A percentile compares a stretch with the other conserved stretches of the same genome.
These are phyloP conservation scores for Mycena sanguinolenta DNA, from an alignment of 768 basidiomycete genomes.

Conservation along the genomic window DNA sequence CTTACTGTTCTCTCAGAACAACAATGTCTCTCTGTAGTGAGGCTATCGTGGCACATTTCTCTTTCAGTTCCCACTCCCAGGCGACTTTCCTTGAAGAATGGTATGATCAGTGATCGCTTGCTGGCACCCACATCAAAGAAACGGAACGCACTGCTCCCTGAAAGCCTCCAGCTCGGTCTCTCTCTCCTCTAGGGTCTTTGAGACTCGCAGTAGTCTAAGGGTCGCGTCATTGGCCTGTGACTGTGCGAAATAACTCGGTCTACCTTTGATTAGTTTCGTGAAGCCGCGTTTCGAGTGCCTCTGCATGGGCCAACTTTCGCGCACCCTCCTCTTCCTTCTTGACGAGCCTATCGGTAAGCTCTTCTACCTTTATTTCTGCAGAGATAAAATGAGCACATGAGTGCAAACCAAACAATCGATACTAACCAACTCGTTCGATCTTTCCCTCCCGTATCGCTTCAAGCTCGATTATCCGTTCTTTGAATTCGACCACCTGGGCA, in stretches of 20 bases:
- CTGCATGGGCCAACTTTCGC: conserved; percentile 26
- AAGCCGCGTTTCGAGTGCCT: conserved; percentile 32
- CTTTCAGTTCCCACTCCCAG: conserved; percentile 28
- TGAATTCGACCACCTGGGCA: conserved; percentile 58
- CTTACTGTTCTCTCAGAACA: conserved; percentile 22
- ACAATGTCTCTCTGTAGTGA: conserved; percentile 20
- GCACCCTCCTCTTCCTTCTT: conserved; percentile 38
- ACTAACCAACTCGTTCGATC: conserved; percentile 37
- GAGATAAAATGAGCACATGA: neutral
- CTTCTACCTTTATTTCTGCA: conserved; percentile 35
- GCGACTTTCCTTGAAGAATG: conserved; percentile 28
- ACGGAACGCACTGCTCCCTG: conserved; percentile 9
- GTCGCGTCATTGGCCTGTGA: neutral
- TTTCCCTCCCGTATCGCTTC: conserved; percentile 43
- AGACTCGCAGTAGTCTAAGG: conserved; percentile 15
- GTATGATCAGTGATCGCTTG: neutral
- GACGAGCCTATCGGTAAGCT: conserved; percentile 30
- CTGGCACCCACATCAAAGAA: neutral
- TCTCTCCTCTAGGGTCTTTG: conserved; percentile 17
- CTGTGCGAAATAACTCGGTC: neutral
- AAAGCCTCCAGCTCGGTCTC: conserved; percentile 25
- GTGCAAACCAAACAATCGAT: neutral
- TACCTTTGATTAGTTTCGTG: conserved; percentile 36
- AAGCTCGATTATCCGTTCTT: conserved; percentile 52
- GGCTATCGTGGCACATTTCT: conserved; percentile 21